phyloP scores from a whole-genome alignment of 257 asterid genomes.

The Solanum sitiens region DNA sequence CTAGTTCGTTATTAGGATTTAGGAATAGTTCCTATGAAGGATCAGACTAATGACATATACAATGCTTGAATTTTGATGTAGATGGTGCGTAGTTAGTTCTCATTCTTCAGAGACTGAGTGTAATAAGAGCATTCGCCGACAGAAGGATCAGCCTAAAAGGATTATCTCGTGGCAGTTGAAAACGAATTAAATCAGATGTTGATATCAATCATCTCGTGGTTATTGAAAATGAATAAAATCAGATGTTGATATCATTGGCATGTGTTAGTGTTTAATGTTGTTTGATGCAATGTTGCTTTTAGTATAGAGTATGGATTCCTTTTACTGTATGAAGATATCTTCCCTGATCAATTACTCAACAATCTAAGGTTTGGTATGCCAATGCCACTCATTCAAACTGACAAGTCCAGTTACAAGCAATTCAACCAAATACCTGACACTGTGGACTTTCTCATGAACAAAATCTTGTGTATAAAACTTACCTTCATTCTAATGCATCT shows the following conservation, averaged over 20 bases:
- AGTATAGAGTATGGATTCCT: background rate
- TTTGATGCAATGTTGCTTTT: background rate
- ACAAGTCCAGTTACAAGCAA: background rate
- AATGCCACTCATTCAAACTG: background rate
- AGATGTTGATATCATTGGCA: background rate
- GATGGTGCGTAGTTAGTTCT: background rate
- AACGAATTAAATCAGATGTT: background rate
- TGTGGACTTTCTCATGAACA: background rate
- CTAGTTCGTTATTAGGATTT: background rate
- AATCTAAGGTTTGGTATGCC: background rate
- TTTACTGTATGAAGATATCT: background rate
- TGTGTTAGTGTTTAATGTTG: background rate
- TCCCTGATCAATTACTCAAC: background rate
- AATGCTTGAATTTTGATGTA: background rate
- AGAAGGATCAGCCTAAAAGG: background rate
- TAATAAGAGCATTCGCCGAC: background rate
- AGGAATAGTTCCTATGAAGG: background rate
- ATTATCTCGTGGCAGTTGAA: background rate
- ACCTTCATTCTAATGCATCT: background rate
- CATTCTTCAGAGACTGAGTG: background rate
- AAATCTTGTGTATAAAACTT: background rate
- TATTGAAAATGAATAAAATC: background rate
- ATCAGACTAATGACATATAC: background rate
- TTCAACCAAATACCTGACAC: background rate
- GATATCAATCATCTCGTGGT: background rate